Base-by-base conservation (phyloP, 2,329 filamentous ascomycete genomes). In the Aspergillus sp. region DNA sequence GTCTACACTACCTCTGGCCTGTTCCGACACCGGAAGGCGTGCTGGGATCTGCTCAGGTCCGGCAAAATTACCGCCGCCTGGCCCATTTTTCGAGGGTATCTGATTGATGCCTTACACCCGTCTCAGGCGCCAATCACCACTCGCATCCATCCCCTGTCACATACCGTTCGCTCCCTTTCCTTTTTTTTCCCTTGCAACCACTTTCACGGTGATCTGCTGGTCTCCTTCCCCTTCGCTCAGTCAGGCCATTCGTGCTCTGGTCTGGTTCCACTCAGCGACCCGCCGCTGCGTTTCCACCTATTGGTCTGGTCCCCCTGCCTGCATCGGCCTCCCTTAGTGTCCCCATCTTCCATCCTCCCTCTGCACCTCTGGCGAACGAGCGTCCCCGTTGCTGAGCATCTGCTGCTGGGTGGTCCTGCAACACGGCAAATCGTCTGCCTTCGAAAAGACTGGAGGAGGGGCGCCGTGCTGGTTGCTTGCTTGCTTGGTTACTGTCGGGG, bases 251-350 rank as follows among this genome's bases (percentile, higher is more conserved):
- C 43, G 24, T 10, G n/a, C 40, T 30, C 42, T 47, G 20, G 16
- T 3, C 35, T 38, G 35, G 35, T 38, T 38, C 35, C 35, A 38
- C 35, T 38, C 35, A n/a, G 14, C 35, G 26, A 30, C 26, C 26
- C 26, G 26, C 26, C 10, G 26, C 26, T 9, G 26, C 26, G 26
- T 30, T 30, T 30, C 26, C 26, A 30, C 26, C 26, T 38, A 66
- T 68, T 66, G 64, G 65, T 54, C 33, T 53, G 56, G 45, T 47
- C 51, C 50, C 52, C 53, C 55, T 54, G 51, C 57, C 56, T 60
- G 54, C 51, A 60, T 53, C 53, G 48, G 57, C 49, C 53, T 64
- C 33, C 53, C 45, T 44, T 52, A 42, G 40, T 22, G 40, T 51
- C 49, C 42, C 53, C 45, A 50, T 56, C 53, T 47, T 41, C 49